phyloP scores from a whole-genome alignment of 2,329 filamentous ascomycete genomes.

The Lizonia empirigonia region DNA sequence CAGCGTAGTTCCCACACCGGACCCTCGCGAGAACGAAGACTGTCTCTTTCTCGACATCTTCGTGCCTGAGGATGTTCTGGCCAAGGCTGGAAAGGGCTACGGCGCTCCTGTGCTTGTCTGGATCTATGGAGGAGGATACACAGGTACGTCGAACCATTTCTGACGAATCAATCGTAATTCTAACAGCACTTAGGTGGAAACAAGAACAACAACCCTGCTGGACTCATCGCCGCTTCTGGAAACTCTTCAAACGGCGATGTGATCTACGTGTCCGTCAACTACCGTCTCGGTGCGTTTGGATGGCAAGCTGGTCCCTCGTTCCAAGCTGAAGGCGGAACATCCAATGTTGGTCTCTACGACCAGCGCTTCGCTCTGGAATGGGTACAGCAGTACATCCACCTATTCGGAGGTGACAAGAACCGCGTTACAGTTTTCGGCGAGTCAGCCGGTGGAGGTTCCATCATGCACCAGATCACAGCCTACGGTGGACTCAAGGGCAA shows the following conservation, averaged over 20 bases:
- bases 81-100: conserved; percentile 38
- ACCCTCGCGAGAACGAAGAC: conserved; percentile 51
- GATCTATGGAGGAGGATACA: conserved; percentile 53
- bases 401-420: conserved; percentile 48
- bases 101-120: conserved; percentile 55
- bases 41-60: conserved; percentile 58
- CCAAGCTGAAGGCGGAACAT: conserved; percentile 41
- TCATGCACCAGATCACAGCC: conserved; percentile 51
- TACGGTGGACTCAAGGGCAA: conserved; percentile 49
- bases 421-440: conserved; percentile 49
- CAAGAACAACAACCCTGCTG: conserved; percentile 51
- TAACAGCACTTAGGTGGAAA: conserved; percentile 31
- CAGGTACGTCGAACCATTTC: neutral
- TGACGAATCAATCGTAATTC: neutral
- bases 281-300: conserved; percentile 52
- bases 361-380: conserved; percentile 50
- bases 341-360: conserved; percentile 46
- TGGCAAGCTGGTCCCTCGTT: conserved; percentile 43
- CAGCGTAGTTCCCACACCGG: conserved; percentile 26
- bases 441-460: conserved; percentile 46
- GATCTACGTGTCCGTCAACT: conserved; percentile 54
- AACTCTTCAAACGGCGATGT: conserved; percentile 49
- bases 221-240: conserved; percentile 52
- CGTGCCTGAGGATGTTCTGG: conserved; percentile 50
- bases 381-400: conserved; percentile 48